Conservation (phyloP, 352 stramenopile species). For the Globisporangium emineosum region DNA sequence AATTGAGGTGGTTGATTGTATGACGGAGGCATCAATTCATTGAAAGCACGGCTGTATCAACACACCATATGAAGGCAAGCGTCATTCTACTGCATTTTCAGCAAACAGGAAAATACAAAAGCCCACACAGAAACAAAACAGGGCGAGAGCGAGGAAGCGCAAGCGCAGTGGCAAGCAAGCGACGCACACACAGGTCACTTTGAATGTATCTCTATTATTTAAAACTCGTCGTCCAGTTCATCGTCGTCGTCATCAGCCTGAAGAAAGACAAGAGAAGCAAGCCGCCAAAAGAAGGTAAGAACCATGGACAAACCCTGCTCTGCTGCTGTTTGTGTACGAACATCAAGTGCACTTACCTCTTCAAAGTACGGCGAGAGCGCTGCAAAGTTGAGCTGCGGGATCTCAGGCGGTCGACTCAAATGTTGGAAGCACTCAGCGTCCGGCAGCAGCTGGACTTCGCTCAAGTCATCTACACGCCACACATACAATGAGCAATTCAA, state of each 20-base stretch:
- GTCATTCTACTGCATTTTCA: not conserved
- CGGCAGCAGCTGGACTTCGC: constrained; percentile 28
- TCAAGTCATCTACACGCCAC: constrained; percentile 25
- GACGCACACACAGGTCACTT: not conserved
- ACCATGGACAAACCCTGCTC: not conserved
- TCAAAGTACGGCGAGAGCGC: constrained; percentile 52
- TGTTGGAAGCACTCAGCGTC: constrained; percentile 10
- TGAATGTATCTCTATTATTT: constrained; percentile 16
- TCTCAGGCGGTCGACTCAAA: constrained; percentile 18
- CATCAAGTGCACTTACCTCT: constrained; percentile 25
- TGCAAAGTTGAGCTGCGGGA: constrained; percentile 53
- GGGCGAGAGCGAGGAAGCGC: not conserved
- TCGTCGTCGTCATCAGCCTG: constrained; percentile 40
- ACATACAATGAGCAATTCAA: not conserved
- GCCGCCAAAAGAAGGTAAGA: constrained; percentile 2
- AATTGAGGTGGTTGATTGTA: not conserved
- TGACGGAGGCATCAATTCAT: not conserved
- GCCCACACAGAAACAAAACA: not conserved
- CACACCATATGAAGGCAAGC: no score
- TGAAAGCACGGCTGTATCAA: not conserved
- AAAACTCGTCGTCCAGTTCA: constrained; percentile 23
- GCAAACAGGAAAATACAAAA: not conserved
- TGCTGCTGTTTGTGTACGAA: not conserved
- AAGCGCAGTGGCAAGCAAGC: not conserved
- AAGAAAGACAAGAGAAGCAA: not conserved